Evolutionary conservation across 2,329 filamentous ascomycete species (phyloP).

Genomic region (Coniochaeta sp.): DNA sequence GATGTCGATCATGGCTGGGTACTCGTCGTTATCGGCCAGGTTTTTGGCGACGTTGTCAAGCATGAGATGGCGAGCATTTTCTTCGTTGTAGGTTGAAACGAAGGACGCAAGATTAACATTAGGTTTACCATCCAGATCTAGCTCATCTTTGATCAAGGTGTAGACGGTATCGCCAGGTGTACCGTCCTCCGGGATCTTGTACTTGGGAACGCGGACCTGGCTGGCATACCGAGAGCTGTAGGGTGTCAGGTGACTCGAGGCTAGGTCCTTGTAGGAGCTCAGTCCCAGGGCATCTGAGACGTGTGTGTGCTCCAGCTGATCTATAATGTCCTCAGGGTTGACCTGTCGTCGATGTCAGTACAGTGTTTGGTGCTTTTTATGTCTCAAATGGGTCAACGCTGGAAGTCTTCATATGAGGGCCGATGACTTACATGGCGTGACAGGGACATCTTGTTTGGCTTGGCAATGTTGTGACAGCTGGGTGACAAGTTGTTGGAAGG

Average conservation of each 20-base stretch:
- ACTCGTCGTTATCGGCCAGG: conserved; percentile 62
- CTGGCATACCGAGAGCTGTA: conserved; percentile 51
- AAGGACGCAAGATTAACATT: conserved; percentile 65
- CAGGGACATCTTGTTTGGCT: conserved; percentile 32
- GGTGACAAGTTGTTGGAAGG: too few species aligned
- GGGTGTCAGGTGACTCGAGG: conserved; percentile 44
- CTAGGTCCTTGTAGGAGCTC: conserved; percentile 25
- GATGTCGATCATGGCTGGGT: conserved; percentile 49
- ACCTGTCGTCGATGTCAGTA: conserved; percentile 24
- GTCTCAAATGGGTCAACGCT: too few species aligned
- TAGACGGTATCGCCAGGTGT: conserved; percentile 56
- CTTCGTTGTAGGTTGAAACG: conserved; percentile 66
- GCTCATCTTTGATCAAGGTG: conserved; percentile 55
- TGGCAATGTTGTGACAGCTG: background rate
- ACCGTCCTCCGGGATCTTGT: conserved; percentile 47
- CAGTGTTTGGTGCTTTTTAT: too few species aligned
- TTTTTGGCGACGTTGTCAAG: conserved; percentile 64
- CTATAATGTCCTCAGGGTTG: conserved; percentile 48
- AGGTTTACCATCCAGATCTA: conserved; percentile 58
- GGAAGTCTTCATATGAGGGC: background rate
- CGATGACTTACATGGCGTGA: conserved; percentile 33
- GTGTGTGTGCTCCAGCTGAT: conserved; percentile 37
- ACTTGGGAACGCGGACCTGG: conserved; percentile 49
- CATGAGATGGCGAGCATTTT: conserved; percentile 56
- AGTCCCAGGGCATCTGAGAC: conserved; percentile 15